Conservation (phyloP, 2,329 filamentous ascomycete species). For the Fusarium irregulare region DNA sequence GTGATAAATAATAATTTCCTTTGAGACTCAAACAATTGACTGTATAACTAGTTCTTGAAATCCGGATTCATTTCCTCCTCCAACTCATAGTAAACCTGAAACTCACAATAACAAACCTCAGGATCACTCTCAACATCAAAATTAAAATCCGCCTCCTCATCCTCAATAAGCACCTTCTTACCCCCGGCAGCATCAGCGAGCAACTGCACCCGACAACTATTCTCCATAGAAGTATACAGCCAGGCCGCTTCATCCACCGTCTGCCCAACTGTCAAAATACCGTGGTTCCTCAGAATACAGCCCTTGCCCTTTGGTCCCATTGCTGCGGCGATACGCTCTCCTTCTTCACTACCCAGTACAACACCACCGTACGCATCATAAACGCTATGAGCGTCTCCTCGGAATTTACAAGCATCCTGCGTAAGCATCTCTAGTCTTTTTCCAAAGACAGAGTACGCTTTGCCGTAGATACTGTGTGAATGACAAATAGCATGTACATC, state of each 20-base stretch:
- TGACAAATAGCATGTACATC: constrained; percentile 76
- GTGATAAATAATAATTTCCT: neutral
- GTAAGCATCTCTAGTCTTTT: constrained; percentile 75
- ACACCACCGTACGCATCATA: constrained; percentile 67
- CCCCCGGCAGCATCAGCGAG: constrained; percentile 48
- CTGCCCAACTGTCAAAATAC: constrained; percentile 73
- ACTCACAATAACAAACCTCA: constrained; percentile 44
- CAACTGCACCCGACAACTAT: constrained; percentile 64
- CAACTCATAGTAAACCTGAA: constrained; percentile 46
- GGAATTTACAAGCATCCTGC: constrained; percentile 73
- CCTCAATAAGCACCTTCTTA: constrained; percentile 53
- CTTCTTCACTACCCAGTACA: constrained; percentile 71
- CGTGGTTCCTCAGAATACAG: constrained; percentile 76
- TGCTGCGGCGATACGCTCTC: constrained; percentile 69
- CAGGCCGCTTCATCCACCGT: constrained; percentile 81
- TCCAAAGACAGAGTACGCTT: constrained; percentile 74
- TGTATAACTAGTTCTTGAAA: constrained; percentile 37
- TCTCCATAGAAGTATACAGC: constrained; percentile 74
- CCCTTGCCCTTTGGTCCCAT: constrained; percentile 69
- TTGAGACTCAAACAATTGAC: neutral
- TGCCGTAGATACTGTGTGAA: constrained; percentile 71
- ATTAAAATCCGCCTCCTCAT: constrained; percentile 56
- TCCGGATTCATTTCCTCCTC: constrained; percentile 41
- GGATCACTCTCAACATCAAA: constrained; percentile 46
- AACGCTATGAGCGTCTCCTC: constrained; percentile 70